Base-by-base conservation (phyloP, 2,329 filamentous ascomycete species). In the Aspergillus sp. region DNA sequence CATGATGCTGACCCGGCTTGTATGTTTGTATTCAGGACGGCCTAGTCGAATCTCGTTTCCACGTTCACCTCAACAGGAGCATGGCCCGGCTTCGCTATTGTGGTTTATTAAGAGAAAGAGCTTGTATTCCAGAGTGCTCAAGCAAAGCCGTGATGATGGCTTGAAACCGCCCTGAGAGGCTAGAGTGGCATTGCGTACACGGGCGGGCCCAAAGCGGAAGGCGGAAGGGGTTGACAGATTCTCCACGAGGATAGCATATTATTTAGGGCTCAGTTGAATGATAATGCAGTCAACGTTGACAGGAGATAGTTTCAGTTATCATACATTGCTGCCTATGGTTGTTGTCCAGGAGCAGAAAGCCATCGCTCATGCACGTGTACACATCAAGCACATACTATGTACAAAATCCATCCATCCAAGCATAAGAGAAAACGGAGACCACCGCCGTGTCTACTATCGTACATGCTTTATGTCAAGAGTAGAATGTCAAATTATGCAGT, bases 171-270 rank as follows among this genome's bases (percentile, higher is more conserved):
- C 49, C 51, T 53, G 63, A 66, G 59, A 66, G 62, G 65, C 63
- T 67, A 67, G 60, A 66, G 65, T 67, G 65, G 63, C 62, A 65
- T 65, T 64, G 62, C 60, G 56, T 63, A 59, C 58, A 48, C 55
- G 42, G 47, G 47, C 49, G 51, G 49, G 49, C 55, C 47, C 49
- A 52, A 57, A 55, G 36, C 39, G 51, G 51, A 43, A 54, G 56
- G 53, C 55, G 53, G 55, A 57, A 53, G 30, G 30, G 8, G 8
- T 9, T 19, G 19, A 19, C 19, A 19, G 19, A 19, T 19, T 19
- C 19, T 19, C 19, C 19, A 19, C 19, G 19, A 19, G 2, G 19
- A 19, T 19, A 19, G 19, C 19, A 19, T 19, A 19, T 19, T 19
- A 19, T 19, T 19, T 19, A 19, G 19, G 19, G 19, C 19, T 34